Conservation (phyloP, 768 basidiomycete genomes). For the Russula lepida region DNA sequence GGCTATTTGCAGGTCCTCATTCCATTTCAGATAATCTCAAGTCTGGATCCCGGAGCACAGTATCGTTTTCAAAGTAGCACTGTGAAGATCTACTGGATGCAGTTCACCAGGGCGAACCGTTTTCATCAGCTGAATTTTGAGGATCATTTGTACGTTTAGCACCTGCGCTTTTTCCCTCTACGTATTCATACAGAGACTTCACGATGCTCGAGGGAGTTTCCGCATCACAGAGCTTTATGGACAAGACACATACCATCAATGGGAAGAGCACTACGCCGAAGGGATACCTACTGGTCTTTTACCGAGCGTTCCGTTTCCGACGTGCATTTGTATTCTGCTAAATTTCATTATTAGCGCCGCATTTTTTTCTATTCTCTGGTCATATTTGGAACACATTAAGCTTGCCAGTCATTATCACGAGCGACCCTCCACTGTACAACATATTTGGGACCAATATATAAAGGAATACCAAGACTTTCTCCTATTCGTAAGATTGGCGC, state of each 20-base stretch:
- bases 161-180: background rate
- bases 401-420: constrained; percentile 42
- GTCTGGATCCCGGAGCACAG: constrained; percentile 35
- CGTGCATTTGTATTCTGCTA: constrained; percentile 25
- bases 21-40: constrained; percentile 41
- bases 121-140: constrained; percentile 44
- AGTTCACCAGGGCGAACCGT: constrained; percentile 36
- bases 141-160: constrained; percentile 35
- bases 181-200: background rate
- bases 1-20: background rate
- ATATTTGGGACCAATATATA: constrained; percentile 43
- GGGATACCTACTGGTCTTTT: constrained; percentile 20
- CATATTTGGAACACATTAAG: constrained; percentile 44
- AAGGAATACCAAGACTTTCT: constrained; percentile 50
- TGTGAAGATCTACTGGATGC: constrained; percentile 43
- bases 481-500: constrained; percentile 36
- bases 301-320: constrained; percentile 8
- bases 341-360: constrained; percentile 34
- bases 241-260: constrained; percentile 28
- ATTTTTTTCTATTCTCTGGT: constrained; percentile 47
- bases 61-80: constrained; percentile 47
- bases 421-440: constrained; percentile 39
- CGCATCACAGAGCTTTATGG: constrained; percentile 41
- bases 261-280: constrained; percentile 19
- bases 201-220: constrained; percentile 30